A percentile compares a stretch with the other conserved stretches of the same genome.
Conservation (phyloP, 2,329 filamentous ascomycete genomes). For the Fusarium nurragi region DNA sequence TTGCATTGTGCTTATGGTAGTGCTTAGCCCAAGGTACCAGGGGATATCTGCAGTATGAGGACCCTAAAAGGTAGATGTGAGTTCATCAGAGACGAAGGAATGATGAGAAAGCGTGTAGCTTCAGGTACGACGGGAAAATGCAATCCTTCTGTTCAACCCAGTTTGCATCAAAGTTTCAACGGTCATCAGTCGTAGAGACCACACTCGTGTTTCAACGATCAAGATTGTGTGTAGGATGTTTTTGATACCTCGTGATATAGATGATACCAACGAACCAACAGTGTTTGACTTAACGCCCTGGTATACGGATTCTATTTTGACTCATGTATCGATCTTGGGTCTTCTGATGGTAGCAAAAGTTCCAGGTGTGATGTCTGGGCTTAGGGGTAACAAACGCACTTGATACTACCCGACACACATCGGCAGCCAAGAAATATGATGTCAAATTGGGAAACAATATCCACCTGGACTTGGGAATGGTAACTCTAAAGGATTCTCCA, state of each 20-base stretch:
- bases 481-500: not conserved
- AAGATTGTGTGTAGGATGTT: no score
- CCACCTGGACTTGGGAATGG: not conserved
- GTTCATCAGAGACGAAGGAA: not conserved
- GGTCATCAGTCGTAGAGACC: not conserved
- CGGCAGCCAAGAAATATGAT: conserved; percentile 1
- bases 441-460: not conserved
- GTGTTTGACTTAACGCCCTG: no score
- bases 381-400: not conserved
- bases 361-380: not conserved
- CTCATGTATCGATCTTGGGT: not conserved
- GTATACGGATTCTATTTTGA: not conserved
- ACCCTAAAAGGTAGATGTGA: not conserved
- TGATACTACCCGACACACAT: conserved; percentile 7
- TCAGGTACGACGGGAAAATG: not conserved
- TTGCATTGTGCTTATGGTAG: not conserved
- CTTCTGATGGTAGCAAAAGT: not conserved
- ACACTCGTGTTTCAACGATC: no score
- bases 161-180: conserved; percentile 8
- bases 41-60: conserved; percentile 1
- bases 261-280: not conserved
- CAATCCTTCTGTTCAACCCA: not conserved
- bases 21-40: conserved; percentile 16
- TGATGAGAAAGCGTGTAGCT: not conserved
- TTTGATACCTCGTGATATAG: not conserved